Percentiles rank a stretch among this genome's conserved stretches.
Evolutionary conservation across 2,329 filamentous ascomycete genomes (phyloP).

Genomic region (Cladosporium phlei): DNA sequence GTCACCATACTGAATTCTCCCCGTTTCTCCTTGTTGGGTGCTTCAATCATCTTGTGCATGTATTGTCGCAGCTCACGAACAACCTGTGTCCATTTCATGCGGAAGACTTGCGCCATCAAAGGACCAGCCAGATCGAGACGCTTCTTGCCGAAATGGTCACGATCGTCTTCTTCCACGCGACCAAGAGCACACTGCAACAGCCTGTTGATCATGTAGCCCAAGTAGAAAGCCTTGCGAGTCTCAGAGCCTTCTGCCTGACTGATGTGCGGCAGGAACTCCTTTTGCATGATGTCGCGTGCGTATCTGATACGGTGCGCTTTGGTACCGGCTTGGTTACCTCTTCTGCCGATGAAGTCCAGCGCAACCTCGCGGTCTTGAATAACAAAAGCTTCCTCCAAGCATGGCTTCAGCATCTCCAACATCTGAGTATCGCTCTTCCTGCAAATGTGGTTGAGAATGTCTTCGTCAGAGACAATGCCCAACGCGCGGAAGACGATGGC

Average conservation of each 20-base stretch:
- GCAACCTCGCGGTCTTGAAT: constrained; percentile 94
- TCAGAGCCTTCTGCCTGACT: constrained; percentile 92
- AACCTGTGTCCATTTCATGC: constrained; percentile 82
- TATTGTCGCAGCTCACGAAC: constrained; percentile 88
- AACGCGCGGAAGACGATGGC: constrained; percentile 93
- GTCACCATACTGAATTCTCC: constrained; percentile 85
- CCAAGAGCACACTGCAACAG: constrained; percentile 90
- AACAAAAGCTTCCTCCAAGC: constrained; percentile 92
- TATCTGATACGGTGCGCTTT: constrained; percentile 88
- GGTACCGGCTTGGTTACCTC: constrained; percentile 70
- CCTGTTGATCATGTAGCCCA: constrained; percentile 98
- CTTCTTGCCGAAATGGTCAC: constrained; percentile 99
- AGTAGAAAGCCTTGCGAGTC: constrained; percentile 93
- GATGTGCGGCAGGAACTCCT: constrained; percentile 94
- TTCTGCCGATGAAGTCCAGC: constrained; percentile 90
- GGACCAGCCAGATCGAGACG: constrained; percentile 91
- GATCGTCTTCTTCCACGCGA: constrained; percentile 88
- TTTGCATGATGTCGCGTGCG: constrained; percentile 90
- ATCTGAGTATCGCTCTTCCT: constrained; percentile 93
- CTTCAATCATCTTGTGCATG: constrained; percentile 84
- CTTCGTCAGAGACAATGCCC: constrained; percentile 93
- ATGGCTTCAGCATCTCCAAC: constrained; percentile 95
- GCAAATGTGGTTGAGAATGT: constrained; percentile 96
- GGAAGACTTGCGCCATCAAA: constrained; percentile 92
- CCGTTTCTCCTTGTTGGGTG: constrained; percentile 34